Conservation (phyloP, 1,139 yeast species). For the Eremothecium sinecaudum region DNA sequence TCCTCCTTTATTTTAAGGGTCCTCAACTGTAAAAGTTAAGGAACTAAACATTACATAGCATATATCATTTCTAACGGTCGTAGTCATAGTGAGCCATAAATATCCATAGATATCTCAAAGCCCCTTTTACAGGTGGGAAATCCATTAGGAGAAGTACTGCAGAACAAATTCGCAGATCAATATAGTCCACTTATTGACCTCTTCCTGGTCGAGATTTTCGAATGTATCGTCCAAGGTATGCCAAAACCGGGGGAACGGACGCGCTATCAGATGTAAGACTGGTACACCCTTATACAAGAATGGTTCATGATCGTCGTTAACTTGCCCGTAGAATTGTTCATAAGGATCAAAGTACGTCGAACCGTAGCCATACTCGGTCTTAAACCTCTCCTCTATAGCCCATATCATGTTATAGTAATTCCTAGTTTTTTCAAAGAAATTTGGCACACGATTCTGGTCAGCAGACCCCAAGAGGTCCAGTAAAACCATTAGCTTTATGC, state of each 20-base stretch:
- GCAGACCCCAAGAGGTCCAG: slow-evolving; percentile 43
- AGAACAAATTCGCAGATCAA: slow-evolving; percentile 21
- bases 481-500: slow-evolving; percentile 38
- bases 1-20: no score
- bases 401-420: slow-evolving; percentile 33
- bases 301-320: slow-evolving; percentile 50
- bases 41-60: no score
- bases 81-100: no score
- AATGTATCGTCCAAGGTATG: slow-evolving; percentile 36
- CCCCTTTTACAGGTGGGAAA: no score
- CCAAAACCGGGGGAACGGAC: slow-evolving; percentile 43
- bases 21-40: no score
- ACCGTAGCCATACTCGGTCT: slow-evolving; percentile 17
- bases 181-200: slow-evolving; percentile 25
- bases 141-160: no score
- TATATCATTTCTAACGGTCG: no score
- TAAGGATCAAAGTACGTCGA: slow-evolving; percentile 13
- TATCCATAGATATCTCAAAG: no score
- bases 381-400: slow-evolving; percentile 24
- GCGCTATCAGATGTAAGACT: slow-evolving; percentile 43
- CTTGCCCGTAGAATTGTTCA: slow-evolving; percentile 18
- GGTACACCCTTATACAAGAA: slow-evolving; percentile 40
- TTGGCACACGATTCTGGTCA: slow-evolving; percentile 30
- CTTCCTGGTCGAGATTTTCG: slow-evolving; percentile 21
- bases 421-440: slow-evolving; percentile 39